These are phyloP conservation scores for Fusarium sp. DNA, from an alignment of 2,329 filamentous ascomycete genomes.

Conservation along the genomic window DNA sequence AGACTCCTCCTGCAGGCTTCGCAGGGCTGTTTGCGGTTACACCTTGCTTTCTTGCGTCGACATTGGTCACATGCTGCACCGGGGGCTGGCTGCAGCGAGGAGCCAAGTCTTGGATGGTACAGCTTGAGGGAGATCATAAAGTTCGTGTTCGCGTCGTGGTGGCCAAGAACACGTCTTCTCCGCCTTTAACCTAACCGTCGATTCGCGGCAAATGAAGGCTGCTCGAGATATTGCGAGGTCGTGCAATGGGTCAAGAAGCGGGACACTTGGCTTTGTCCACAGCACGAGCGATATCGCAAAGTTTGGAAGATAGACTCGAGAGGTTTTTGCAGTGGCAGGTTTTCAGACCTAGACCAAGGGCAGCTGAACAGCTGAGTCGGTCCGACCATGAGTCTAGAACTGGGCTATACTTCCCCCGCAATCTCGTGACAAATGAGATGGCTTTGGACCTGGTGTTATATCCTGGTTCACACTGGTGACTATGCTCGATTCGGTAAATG, in stretches of 20 bases:
- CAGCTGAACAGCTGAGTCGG: not conserved
- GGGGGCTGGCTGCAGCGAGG: slow-evolving; percentile 8
- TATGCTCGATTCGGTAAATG: not conserved
- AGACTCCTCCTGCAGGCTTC: not conserved
- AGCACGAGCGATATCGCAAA: not conserved
- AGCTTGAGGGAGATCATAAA: slow-evolving; percentile 14
- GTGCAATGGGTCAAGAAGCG: not conserved
- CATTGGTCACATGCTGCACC: slow-evolving; percentile 18
- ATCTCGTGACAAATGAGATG: not conserved
- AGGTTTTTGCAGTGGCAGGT: not conserved
- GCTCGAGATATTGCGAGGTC: not conserved
- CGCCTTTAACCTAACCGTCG: not conserved
- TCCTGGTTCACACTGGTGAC: not conserved
- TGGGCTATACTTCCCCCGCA: not conserved
- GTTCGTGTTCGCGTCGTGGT: not conserved
- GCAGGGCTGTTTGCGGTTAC: slow-evolving; percentile 16
- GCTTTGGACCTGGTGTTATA: not conserved
- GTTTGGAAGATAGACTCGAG: not conserved
- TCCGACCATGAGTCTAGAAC: not conserved
- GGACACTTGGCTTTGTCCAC: not conserved
- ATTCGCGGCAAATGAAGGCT: not conserved
- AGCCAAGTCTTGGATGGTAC: slow-evolving; percentile 1
- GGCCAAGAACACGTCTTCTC: not conserved
- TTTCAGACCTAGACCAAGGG: not conserved
- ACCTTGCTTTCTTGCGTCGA: slow-evolving; percentile 16